Conservation (phyloP, 768 basidiomycete species). For the Ephemerocybe angulata region DNA sequence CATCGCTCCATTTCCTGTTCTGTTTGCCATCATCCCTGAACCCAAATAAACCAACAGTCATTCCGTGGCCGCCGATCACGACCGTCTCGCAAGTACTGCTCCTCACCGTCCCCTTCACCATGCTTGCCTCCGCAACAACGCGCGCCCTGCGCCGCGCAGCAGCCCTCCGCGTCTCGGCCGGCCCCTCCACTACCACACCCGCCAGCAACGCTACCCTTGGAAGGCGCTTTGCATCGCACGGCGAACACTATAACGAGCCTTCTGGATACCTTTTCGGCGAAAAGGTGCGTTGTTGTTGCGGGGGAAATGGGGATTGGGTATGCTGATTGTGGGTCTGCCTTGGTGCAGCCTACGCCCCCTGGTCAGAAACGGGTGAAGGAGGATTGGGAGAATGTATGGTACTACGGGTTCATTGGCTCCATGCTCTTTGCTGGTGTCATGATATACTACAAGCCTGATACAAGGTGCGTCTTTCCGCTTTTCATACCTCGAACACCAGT, state of each 20-base stretch:
- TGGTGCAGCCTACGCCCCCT: conserved; percentile 61
- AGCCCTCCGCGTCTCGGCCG: too few species aligned
- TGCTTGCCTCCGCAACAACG: conserved; percentile 42
- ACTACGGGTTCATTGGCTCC: conserved; percentile 85
- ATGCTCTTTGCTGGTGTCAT: conserved; percentile 74
- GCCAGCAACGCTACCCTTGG: conserved; percentile 15
- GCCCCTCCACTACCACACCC: too few species aligned
- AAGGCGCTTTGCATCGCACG: conserved; percentile 66
- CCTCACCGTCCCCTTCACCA: conserved; percentile 31
- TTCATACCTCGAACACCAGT: not conserved
- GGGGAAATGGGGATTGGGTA: not conserved
- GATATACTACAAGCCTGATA: conserved; percentile 91
- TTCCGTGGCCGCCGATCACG: conserved; percentile 1
- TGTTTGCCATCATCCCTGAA: not conserved
- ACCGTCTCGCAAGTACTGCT: conserved; percentile 5
- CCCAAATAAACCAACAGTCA: not conserved
- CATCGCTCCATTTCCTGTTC: too few species aligned
- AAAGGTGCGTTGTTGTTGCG: conserved; percentile 52
- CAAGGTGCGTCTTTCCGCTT: conserved; percentile 56
- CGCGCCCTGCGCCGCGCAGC: conserved; percentile 42
- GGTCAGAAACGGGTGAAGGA: conserved; percentile 86
- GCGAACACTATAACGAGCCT: conserved; percentile 84
- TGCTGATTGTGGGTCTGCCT: not conserved
- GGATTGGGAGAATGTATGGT: conserved; percentile 90
- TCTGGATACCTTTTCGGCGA: conserved; percentile 86